These are phyloP conservation scores for Trichoderma guizhouense DNA, from an alignment of 2,329 filamentous ascomycete genomes.

Conservation along the genomic window DNA sequence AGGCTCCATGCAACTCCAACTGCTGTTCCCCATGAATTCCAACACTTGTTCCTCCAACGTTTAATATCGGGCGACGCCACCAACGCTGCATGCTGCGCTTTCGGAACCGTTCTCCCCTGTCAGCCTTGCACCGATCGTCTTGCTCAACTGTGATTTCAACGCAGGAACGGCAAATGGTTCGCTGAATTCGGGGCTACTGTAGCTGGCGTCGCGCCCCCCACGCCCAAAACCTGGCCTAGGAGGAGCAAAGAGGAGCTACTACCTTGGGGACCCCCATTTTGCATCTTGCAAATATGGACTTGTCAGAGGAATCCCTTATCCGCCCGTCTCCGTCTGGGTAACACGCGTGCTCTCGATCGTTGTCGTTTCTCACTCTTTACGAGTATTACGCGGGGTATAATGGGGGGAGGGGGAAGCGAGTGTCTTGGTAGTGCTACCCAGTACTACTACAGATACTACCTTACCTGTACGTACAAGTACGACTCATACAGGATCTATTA, in stretches of 20 bases:
- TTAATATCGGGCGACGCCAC: slow-evolving; percentile 12
- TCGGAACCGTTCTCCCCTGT: slow-evolving; percentile 11
- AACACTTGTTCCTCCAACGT: neutral
- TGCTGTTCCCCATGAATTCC: neutral
- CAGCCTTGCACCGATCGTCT: slow-evolving; percentile 12
- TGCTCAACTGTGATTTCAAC: slow-evolving; percentile 3
- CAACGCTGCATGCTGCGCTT: slow-evolving; percentile 7
- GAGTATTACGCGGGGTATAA: slow-evolving; percentile 5
- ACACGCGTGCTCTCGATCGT: neutral
- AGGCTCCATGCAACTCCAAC: neutral
- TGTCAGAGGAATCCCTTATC: slow-evolving; percentile 13
- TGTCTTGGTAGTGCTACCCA: neutral
- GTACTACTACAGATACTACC: neutral
- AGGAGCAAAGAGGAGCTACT: neutral
- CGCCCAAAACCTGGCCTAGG: neutral
- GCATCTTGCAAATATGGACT: slow-evolving; percentile 11
- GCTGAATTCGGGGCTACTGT: neutral
- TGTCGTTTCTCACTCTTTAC: neutral
- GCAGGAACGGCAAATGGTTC: slow-evolving; percentile 13
- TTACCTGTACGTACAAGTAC: neutral
- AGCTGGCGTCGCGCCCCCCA: slow-evolving; percentile 2
- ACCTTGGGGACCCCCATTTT: slow-evolving; percentile 1
- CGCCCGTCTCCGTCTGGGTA: neutral
- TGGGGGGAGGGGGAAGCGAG: neutral
- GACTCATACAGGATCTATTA: neutral